Percentiles rank a stretch among this genome's conserved stretches.
Conservation (phyloP, 768 basidiomycete species). For the Lepiota subincarnata region DNA sequence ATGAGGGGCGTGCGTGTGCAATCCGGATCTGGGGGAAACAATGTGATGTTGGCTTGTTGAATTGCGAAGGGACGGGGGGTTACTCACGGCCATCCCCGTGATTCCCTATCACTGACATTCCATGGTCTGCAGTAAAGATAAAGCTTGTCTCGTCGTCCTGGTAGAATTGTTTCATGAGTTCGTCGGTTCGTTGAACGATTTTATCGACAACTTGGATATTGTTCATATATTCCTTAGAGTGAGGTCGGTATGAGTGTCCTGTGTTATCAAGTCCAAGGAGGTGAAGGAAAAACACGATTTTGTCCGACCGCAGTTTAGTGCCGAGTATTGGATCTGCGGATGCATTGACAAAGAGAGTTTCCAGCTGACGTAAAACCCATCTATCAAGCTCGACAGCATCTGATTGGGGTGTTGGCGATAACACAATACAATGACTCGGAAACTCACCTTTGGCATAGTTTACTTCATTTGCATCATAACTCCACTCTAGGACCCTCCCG, state of each 20-base stretch:
- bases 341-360: constrained; percentile 56
- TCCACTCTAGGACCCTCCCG: constrained; percentile 70
- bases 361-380: constrained; percentile 77
- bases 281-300: constrained; percentile 78
- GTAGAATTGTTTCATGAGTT: constrained; percentile 60
- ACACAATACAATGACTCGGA: neutral
- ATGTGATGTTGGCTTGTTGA: neutral
- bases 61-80: neutral
- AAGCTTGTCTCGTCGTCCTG: constrained; percentile 64
- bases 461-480: constrained; percentile 71
- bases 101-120: constrained; percentile 85
- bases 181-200: constrained; percentile 41
- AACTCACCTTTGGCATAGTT: constrained; percentile 78
- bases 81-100: constrained; percentile 80
- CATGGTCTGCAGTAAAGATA: constrained; percentile 81
- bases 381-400: constrained; percentile 75
- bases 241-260: constrained; percentile 81
- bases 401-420: constrained; percentile 18
- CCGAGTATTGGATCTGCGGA: constrained; percentile 46
- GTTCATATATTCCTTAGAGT: constrained; percentile 84
- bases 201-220: constrained; percentile 78
- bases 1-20: constrained; percentile 84
- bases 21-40: constrained; percentile 67
- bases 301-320: constrained; percentile 46
- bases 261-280: constrained; percentile 82